phyloP scores from a whole-genome alignment of 2,329 filamentous ascomycete genomes.

The Zasmidium citrigriseum region DNA sequence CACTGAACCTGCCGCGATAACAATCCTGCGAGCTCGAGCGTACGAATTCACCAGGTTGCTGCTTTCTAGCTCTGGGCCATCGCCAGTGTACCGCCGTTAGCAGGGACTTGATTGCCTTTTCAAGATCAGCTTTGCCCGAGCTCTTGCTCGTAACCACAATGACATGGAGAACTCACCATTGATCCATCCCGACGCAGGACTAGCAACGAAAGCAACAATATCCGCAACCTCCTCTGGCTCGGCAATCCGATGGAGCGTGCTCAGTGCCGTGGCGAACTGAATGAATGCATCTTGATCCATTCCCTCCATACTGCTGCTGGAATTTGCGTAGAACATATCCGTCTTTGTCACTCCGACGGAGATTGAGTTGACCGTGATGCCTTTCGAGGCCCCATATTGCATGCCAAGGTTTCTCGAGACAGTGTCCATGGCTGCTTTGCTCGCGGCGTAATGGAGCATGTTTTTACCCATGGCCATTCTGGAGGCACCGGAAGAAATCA shows the following conservation, averaged over 20 bases:
- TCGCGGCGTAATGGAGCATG: no score
- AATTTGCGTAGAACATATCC: no score
- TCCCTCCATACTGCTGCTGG: background rate
- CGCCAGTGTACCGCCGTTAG: background rate
- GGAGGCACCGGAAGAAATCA: no score
- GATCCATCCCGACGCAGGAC: background rate
- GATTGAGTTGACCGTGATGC: no score
- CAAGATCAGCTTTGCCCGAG: background rate
- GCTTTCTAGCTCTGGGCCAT: background rate
- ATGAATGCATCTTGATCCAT: background rate
- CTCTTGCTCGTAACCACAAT: background rate
- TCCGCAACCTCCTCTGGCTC: background rate
- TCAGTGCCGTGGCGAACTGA: background rate
- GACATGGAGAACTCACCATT: background rate
- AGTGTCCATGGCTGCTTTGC: no score
- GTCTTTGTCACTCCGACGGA: no score
- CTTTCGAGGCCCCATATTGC: no score
- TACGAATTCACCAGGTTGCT: no score
- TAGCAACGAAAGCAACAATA: background rate
- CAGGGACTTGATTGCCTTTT: background rate
- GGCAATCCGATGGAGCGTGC: background rate
- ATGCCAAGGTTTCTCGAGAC: no score
- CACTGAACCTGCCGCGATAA: no score
- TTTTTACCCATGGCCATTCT: no score
- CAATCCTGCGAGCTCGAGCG: no score